phyloP scores from a whole-genome alignment of 805 yeast genomes.

The Metschnikowia cerradonensis region DNA sequence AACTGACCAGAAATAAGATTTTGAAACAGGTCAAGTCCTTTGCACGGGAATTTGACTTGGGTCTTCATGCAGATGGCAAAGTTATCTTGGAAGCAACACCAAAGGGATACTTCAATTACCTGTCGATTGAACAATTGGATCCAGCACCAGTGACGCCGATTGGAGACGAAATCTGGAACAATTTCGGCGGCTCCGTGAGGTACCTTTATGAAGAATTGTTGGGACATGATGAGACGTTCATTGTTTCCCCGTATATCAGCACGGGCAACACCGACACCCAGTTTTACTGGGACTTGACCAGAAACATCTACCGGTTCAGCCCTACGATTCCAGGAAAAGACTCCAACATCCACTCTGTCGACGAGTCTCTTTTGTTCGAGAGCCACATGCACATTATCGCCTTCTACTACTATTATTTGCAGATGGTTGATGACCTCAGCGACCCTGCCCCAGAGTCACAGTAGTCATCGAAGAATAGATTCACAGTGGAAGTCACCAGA shows the following conservation, averaged over 20 bases:
- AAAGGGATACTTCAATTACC: constrained; percentile 26
- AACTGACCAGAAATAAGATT: constrained; percentile 29
- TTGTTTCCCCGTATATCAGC: constrained; percentile 43
- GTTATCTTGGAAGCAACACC: constrained; percentile 21
- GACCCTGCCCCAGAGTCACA: constrained; percentile 2
- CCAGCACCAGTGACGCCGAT: constrained; percentile 47
- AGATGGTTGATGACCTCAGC: constrained; percentile 30
- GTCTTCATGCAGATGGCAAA: constrained; percentile 27
- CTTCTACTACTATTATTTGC: constrained; percentile 45
- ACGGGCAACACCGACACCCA: constrained; percentile 62
- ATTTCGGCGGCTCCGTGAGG: constrained; percentile 58
- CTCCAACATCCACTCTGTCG: constrained; percentile 30
- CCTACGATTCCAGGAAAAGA: constrained; percentile 28
- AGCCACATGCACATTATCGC: constrained; percentile 32
- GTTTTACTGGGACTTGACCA: constrained; percentile 52
- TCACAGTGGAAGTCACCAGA: background rate
- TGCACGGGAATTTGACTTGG: constrained; percentile 37
- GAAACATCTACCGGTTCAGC: constrained; percentile 48
- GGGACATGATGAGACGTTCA: constrained; percentile 17
- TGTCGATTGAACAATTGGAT: constrained; percentile 25
- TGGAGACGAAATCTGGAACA: constrained; percentile 44
- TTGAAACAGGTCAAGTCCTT: constrained; percentile 26
- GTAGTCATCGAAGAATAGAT: background rate
- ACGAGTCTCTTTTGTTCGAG: constrained; percentile 27
- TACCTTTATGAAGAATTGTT: constrained; percentile 57